Conservation (phyloP, 495 filamentous ascomycete genomes). For the Neurospora tetrasperma region DNA sequence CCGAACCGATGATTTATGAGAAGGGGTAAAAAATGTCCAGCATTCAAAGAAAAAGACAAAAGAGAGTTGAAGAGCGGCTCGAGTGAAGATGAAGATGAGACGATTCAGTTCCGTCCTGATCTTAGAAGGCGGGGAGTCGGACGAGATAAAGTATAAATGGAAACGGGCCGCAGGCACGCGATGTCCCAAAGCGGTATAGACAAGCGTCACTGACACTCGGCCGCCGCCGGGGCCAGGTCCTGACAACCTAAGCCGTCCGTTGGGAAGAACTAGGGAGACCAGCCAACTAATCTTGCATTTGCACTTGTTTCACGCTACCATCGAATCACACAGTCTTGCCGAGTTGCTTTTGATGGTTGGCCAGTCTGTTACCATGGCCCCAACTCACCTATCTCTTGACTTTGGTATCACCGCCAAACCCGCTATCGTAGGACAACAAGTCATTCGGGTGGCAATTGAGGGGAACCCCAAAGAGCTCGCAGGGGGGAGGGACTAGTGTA, state of each 20-base stretch:
- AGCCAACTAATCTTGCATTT: background rate
- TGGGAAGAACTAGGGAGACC: too few relatives aligned
- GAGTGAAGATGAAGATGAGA: background rate
- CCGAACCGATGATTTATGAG: background rate
- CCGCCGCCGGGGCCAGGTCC: background rate
- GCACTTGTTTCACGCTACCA: background rate
- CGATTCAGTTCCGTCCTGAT: background rate
- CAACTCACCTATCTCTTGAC: background rate
- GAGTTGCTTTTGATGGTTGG: background rate
- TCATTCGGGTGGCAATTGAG: background rate
- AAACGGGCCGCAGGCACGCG: background rate
- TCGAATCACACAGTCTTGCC: background rate
- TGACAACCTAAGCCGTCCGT: background rate
- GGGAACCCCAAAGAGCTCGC: background rate
- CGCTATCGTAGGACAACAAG: background rate
- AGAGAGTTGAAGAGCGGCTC: background rate
- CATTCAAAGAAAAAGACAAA: background rate
- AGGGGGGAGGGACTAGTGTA: background rate
- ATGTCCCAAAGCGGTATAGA: background rate
- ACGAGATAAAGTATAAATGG: background rate
- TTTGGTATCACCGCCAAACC: background rate
- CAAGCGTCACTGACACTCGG: background rate
- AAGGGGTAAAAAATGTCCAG: background rate
- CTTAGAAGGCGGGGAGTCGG: background rate
- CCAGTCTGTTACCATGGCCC: background rate